A percentile compares a stretch with the other conserved stretches of the same genome.
Evolutionary conservation across 2,329 filamentous ascomycete genomes (phyloP).

Genomic region (Trichoderma simmonsii): DNA sequence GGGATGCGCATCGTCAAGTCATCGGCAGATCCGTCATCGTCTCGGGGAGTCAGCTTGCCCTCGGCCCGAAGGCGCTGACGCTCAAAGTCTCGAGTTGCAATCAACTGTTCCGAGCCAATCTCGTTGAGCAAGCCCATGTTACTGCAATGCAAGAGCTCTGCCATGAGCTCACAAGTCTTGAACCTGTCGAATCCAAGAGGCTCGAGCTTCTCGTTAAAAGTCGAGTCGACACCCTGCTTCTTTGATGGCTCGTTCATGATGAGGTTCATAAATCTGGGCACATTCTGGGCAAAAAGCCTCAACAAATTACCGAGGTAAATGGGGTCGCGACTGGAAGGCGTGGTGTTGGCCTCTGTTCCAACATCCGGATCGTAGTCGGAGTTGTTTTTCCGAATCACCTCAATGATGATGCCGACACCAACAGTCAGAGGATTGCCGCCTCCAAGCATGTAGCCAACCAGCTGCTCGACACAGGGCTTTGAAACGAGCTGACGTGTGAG

Average conservation of each 20-base stretch:
- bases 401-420: slow-evolving; percentile 94
- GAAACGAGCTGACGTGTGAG: slow-evolving; percentile 94
- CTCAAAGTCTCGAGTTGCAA: slow-evolving; percentile 74
- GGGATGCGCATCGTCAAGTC: slow-evolving; percentile 59
- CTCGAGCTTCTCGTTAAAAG: slow-evolving; percentile 88
- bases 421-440: slow-evolving; percentile 94
- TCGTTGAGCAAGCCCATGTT: slow-evolving; percentile 98
- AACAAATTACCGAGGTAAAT: slow-evolving; percentile 93
- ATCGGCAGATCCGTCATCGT: slow-evolving; percentile 48
- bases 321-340: slow-evolving; percentile 82
- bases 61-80: slow-evolving; percentile 75
- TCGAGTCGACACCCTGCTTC: slow-evolving; percentile 74
- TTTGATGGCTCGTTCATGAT: slow-evolving; percentile 75
- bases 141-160: slow-evolving; percentile 92
- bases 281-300: slow-evolving; percentile 82
- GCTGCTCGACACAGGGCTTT: slow-evolving; percentile 71
- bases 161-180: slow-evolving; percentile 99
- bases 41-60: slow-evolving; percentile 59
- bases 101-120: slow-evolving; percentile 81
- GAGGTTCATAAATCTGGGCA: slow-evolving; percentile 89
- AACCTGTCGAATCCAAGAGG: slow-evolving; percentile 96
- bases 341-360: slow-evolving; percentile 71
- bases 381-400: slow-evolving; percentile 98
- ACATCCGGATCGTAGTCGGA: slow-evolving; percentile 97
- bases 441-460: slow-evolving; percentile 88